These are phyloP conservation scores for Colletotrichum higginsianum DNA, from an alignment of 2,329 filamentous ascomycete genomes.

Conservation along the genomic window DNA sequence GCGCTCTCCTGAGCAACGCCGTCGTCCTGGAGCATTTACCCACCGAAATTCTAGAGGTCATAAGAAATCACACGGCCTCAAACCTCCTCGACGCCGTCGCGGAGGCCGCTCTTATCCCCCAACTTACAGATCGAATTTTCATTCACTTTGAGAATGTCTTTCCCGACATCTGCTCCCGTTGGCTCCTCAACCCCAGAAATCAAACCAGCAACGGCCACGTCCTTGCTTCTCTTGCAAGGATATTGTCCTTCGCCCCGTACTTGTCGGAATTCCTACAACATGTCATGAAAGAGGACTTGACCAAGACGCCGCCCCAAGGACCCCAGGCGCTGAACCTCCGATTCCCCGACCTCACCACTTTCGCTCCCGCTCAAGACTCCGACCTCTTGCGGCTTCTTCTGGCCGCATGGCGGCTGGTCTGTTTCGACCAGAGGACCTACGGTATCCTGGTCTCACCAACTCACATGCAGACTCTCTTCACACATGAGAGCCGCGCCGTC, in stretches of 20 bases:
- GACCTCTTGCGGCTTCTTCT: constrained; percentile 67
- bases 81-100: constrained; percentile 81
- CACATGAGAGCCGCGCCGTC: constrained; percentile 71
- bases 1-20: constrained; percentile 70
- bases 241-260: constrained; percentile 87
- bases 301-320: constrained; percentile 20
- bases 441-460: constrained; percentile 74
- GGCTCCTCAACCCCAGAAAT: constrained; percentile 69
- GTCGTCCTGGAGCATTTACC: constrained; percentile 74
- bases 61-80: constrained; percentile 74
- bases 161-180: constrained; percentile 86
- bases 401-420: constrained; percentile 83
- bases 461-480: constrained; percentile 78
- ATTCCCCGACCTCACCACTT: constrained; percentile 33
- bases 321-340: constrained; percentile 35
- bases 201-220: constrained; percentile 59
- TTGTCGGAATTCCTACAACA: constrained; percentile 80
- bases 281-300: constrained; percentile 46
- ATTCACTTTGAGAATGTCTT: constrained; percentile 81
- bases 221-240: constrained; percentile 81
- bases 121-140: constrained; percentile 81
- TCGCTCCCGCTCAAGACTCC: constrained; percentile 26
- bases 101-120: constrained; percentile 76
- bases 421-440: constrained; percentile 80
- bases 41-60: constrained; percentile 76